These are phyloP conservation scores for Penicillium janthinellum DNA, from an alignment of 2,329 filamentous ascomycete genomes.

Conservation along the genomic window DNA sequence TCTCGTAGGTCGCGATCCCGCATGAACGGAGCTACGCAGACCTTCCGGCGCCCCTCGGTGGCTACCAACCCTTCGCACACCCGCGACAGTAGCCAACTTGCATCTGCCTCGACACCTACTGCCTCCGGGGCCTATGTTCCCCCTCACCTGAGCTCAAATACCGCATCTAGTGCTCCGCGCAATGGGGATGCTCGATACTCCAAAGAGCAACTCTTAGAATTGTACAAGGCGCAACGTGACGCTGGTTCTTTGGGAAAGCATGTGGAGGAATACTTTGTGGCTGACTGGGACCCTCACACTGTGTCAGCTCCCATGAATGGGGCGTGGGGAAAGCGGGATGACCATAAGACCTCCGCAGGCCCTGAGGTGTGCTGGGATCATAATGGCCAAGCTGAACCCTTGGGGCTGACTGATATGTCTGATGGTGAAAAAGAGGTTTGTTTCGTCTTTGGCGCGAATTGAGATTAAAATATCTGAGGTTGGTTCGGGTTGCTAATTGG, in stretches of 20 bases:
- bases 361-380: slow-evolving; percentile 93
- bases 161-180: slow-evolving; percentile 48
- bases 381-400: slow-evolving; percentile 67
- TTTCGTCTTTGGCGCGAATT: slow-evolving; percentile 14
- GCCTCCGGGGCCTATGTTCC: slow-evolving; percentile 58
- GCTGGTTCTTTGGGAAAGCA: slow-evolving; percentile 59
- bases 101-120: slow-evolving; percentile 44
- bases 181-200: slow-evolving; percentile 69
- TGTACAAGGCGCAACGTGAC: slow-evolving; percentile 65
- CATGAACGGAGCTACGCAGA: slow-evolving; percentile 67
- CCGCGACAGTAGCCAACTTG: slow-evolving; percentile 46
- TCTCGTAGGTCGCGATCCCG: slow-evolving; percentile 59
- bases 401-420: slow-evolving; percentile 72
- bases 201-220: slow-evolving; percentile 74
- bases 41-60: slow-evolving; percentile 65
- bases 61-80: slow-evolving; percentile 56
- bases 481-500: slow-evolving; percentile 8
- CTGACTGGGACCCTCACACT: slow-evolving; percentile 76
- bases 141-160: slow-evolving; percentile 60
- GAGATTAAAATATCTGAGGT: neutral
- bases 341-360: slow-evolving; percentile 74
- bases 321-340: slow-evolving; percentile 76
- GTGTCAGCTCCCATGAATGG: slow-evolving; percentile 63
- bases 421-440: slow-evolving; percentile 66
- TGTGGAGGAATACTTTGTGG: slow-evolving; percentile 68